Conservation (phyloP, 2,329 filamentous ascomycete species). For the Fusarium torulosum region DNA sequence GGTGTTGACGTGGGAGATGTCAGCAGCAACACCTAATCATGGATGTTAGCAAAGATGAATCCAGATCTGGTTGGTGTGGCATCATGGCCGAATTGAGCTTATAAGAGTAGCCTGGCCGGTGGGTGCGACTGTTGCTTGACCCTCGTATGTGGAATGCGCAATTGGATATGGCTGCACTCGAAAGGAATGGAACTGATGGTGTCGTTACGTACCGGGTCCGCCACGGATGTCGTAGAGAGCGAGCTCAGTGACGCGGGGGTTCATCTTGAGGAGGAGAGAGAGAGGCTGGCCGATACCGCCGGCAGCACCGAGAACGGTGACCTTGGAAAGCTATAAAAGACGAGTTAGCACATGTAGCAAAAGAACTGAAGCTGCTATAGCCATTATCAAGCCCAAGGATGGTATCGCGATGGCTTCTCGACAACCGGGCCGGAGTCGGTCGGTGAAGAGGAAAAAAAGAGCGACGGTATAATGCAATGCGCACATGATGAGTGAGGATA, state of each 20-base stretch:
- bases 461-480: constrained; percentile 14
- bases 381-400: constrained; percentile 1
- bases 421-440: constrained; percentile 35
- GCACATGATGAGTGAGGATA: constrained; percentile 18
- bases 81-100: constrained; percentile 20
- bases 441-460: constrained; percentile 37
- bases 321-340: constrained; percentile 84
- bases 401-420: constrained; percentile 2
- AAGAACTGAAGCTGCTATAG: not conserved
- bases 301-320: constrained; percentile 94
- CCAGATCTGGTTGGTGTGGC: constrained; percentile 31
- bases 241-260: constrained; percentile 92
- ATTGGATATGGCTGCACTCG: not conserved
- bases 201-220: constrained; percentile 79
- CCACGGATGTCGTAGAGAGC: constrained; percentile 98
- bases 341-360: constrained; percentile 37
- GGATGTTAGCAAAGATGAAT: constrained; percentile 36
- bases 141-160: constrained; percentile 8
- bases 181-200: not conserved
- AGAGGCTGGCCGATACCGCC: constrained; percentile 99
- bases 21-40: constrained; percentile 88
- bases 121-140: not conserved
- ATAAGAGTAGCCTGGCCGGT: not conserved
- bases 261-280: constrained; percentile 98
- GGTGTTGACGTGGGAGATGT: constrained; percentile 99